Conservation (phyloP, 2,329 filamentous ascomycete genomes). For the Colletotrichum endophyticum region DNA sequence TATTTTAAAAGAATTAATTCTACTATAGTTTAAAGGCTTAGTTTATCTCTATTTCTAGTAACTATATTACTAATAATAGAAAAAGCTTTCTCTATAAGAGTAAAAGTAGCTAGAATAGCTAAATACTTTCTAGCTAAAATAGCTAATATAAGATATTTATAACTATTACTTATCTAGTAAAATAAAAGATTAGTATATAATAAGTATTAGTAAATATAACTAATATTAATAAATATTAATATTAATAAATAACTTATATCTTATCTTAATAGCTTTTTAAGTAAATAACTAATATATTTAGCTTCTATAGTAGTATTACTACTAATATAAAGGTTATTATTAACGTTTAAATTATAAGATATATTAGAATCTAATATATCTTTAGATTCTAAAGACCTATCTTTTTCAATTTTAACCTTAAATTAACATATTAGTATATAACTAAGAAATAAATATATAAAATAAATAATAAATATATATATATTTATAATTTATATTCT, state of each 20-base stretch:
- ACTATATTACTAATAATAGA: background rate
- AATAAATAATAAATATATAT: no score
- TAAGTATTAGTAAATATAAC: background rate
- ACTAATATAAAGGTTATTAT: background rate
- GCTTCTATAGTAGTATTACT: background rate
- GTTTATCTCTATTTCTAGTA: background rate
- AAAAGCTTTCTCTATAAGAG: background rate
- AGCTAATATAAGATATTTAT: background rate
- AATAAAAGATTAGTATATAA: background rate
- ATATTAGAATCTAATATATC: background rate
- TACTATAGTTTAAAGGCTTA: background rate
- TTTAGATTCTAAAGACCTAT: background rate
- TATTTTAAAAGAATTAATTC: background rate
- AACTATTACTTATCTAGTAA: background rate
- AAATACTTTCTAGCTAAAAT: background rate
- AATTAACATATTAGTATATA: background rate
- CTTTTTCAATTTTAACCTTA: background rate
- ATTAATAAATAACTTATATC: background rate
- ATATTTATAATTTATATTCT: no score
- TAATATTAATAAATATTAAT: background rate
- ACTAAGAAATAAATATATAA: background rate
- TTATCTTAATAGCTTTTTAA: background rate
- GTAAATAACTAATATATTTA: background rate
- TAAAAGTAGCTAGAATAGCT: constrained; percentile 20
- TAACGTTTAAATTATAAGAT: background rate